Conservation (phyloP, 805 yeast species). For the Cyberlindnera lachancei region DNA sequence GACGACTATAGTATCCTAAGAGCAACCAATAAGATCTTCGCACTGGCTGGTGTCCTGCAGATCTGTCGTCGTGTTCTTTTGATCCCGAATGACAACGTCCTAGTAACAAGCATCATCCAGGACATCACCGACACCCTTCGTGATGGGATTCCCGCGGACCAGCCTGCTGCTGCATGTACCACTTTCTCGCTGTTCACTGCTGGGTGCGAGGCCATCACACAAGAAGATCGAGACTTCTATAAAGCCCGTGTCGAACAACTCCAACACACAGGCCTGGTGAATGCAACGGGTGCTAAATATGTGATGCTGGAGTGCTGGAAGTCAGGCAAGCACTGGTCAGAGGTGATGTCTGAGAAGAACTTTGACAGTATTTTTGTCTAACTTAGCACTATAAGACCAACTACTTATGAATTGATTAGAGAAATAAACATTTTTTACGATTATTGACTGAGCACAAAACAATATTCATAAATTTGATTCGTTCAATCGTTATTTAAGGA, state of each 20-base stretch:
- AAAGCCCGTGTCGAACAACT: constrained; percentile 30
- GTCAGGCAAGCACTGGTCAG: constrained; percentile 46
- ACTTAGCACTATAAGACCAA: constrained; percentile 2
- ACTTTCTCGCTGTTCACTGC: constrained; percentile 45
- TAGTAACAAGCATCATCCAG: constrained; percentile 35
- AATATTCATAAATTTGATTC: too few relatives aligned
- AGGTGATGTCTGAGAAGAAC: constrained; percentile 34
- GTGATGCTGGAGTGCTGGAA: constrained; percentile 48
- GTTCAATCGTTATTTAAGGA: constrained; percentile 21
- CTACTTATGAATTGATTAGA: too few relatives aligned
- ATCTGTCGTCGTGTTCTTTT: constrained; percentile 50
- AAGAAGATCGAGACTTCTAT: constrained; percentile 27
- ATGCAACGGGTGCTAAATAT: constrained; percentile 15
- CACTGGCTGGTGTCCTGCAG: constrained; percentile 46
- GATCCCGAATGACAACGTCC: constrained; percentile 37
- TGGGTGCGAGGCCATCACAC: constrained; percentile 43
- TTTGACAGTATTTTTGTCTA: constrained; percentile 40
- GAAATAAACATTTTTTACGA: neutral
- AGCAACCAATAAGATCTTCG: constrained; percentile 46
- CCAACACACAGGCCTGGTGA: constrained; percentile 29
- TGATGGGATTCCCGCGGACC: constrained; percentile 31
- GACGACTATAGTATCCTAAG: constrained; percentile 24
- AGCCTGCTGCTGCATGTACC: constrained; percentile 46
- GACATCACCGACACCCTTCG: constrained; percentile 30
- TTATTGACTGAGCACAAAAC: too few relatives aligned